phyloP scores from a whole-genome alignment of 2,329 filamentous ascomycete genomes.

The Thermomyces lanuginosus region DNA sequence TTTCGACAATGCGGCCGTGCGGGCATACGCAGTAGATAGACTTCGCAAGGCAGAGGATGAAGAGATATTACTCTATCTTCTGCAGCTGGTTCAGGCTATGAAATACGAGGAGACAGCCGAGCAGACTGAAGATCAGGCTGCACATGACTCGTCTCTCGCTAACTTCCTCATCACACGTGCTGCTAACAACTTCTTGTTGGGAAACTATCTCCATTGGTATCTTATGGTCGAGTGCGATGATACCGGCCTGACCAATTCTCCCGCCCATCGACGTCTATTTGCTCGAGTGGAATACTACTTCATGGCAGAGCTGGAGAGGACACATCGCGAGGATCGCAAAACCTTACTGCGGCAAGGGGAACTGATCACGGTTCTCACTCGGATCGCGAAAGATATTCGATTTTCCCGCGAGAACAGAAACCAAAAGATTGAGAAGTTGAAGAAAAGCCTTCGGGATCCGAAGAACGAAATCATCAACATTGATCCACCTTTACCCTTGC shows the following conservation, averaged over 20 bases:
- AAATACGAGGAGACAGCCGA: constrained; percentile 73
- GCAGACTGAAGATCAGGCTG: constrained; percentile 43
- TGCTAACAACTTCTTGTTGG: constrained; percentile 71
- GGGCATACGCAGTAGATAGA: constrained; percentile 84
- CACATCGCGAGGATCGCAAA: constrained; percentile 57
- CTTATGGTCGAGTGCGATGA: constrained; percentile 96
- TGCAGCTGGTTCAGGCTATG: constrained; percentile 88
- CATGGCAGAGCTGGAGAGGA: constrained; percentile 68
- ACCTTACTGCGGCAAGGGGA: constrained; percentile 75
- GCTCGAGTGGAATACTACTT: constrained; percentile 91
- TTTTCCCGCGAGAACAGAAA: constrained; percentile 60
- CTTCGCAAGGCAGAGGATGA: constrained; percentile 84
- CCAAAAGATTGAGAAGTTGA: constrained; percentile 69
- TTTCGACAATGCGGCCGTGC: constrained; percentile 74
- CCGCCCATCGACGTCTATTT: constrained; percentile 69
- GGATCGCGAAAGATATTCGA: constrained; percentile 77
- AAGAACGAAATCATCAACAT: constrained; percentile 77
- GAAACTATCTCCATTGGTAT: constrained; percentile 97
- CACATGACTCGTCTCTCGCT: constrained; percentile 67
- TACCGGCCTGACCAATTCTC: constrained; percentile 53
- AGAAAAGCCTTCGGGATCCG: constrained; percentile 68
- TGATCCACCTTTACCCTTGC: constrained; percentile 72
- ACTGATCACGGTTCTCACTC: constrained; percentile 69
- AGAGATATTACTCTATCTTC: constrained; percentile 74
- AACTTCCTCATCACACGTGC: constrained; percentile 79